Percentiles rank a stretch among this genome's conserved stretches.
These are phyloP conservation scores for Mitosporidium daphniae DNA, from an alignment of 371 early-diverging fungal species.

Conservation along the genomic window DNA sequence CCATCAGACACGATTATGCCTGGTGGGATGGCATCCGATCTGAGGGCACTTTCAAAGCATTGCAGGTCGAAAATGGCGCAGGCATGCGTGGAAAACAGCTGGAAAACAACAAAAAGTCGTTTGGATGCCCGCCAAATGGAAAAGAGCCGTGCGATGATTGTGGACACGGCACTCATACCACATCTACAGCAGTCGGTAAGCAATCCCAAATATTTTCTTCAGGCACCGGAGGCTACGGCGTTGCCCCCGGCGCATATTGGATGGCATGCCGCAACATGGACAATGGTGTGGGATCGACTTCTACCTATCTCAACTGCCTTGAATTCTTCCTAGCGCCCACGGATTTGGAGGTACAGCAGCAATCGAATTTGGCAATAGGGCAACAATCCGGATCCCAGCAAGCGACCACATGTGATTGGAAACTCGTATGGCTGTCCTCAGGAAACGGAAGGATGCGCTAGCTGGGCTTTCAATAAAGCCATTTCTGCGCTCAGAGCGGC, in stretches of 20 bases:
- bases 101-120: not conserved
- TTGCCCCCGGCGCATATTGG: conserved; percentile 3
- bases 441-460: conserved; percentile 1
- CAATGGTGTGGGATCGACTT: conserved; percentile 1
- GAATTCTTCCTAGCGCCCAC: conserved; percentile 3
- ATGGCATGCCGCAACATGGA: conserved; percentile 4
- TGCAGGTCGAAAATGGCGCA: no score
- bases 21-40: conserved; percentile 2
- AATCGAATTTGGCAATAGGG: no score
- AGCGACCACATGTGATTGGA: conserved; percentile 2
- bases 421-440: conserved; percentile 3
- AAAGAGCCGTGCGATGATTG: conserved; percentile 3
- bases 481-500: conserved; percentile 1
- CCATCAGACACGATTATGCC: conserved; percentile 3
- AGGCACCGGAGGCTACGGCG: conserved; percentile 2
- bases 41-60: no score
- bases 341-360: no score
- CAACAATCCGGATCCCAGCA: conserved; percentile 1
- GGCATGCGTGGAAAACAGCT: no score
- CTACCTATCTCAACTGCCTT: conserved; percentile 2
- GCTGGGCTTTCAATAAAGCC: conserved; percentile 1
- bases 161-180: conserved; percentile 4
- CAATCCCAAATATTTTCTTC: no score
- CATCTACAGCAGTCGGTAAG: conserved; percentile 2
- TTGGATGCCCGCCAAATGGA: not conserved